Percentiles rank a stretch among this genome's conserved stretches.
phyloP scores from a whole-genome alignment of 1,284 basidiomycete genomes.

The Cystobasidium slooffiae region DNA sequence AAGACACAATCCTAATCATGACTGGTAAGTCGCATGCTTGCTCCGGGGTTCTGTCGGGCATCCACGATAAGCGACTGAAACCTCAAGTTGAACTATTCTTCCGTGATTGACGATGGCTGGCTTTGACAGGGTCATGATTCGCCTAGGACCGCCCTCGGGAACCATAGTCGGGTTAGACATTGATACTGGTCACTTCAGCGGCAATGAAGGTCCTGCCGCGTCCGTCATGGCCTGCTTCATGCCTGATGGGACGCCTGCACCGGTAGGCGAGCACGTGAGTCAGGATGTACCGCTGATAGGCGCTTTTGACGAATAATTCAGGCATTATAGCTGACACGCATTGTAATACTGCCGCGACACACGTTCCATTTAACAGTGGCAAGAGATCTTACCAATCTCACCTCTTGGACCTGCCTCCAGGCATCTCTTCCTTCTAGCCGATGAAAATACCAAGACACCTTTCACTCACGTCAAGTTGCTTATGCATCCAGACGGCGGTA shows the following conservation, averaged over 20 bases:
- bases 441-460: conserved; percentile 59
- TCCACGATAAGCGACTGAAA: not conserved
- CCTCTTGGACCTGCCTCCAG: conserved; percentile 78
- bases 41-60: not conserved
- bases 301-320: not conserved
- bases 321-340: not conserved
- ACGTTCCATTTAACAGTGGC: conserved; percentile 66
- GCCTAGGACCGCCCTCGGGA: conserved; percentile 75
- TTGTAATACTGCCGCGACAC: conserved; percentile 14
- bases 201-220: conserved; percentile 86
- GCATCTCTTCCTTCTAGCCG: conserved; percentile 78
- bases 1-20: conserved; percentile 82
- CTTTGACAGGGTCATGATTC: conserved; percentile 77
- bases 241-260: conserved; percentile 52
- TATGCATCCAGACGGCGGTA: conserved; percentile 95
- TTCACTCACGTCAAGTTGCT: conserved; percentile 87
- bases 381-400: conserved; percentile 74
- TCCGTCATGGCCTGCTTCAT: conserved; percentile 71
- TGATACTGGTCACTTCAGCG: conserved; percentile 94
- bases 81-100: not conserved
- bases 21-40: conserved; percentile 70
- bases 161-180: conserved; percentile 83
- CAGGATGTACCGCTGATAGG: not conserved
- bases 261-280: conserved; percentile 25
- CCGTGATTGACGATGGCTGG: not conserved